Conservation (phyloP, 75 land plant genomes). For the Cupressus sempervirens region DNA sequence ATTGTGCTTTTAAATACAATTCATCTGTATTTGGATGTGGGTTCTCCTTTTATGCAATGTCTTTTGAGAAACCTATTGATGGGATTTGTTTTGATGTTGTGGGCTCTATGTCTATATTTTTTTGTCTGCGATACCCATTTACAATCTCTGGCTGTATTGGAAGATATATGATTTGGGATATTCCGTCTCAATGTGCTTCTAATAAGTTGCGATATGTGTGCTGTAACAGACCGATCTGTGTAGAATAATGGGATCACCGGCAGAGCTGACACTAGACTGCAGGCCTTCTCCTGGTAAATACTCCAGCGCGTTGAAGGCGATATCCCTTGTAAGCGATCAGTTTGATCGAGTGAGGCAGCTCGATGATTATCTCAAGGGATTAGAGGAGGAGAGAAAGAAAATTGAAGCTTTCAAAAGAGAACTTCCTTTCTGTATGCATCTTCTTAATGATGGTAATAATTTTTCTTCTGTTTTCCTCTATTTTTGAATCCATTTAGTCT, state of each 20-base stretch:
- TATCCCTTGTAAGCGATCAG: constrained; percentile 19
- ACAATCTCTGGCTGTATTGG: not conserved
- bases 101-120: not conserved
- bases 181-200: not conserved
- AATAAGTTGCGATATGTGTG: not conserved
- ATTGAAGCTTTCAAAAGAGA: constrained; percentile 85
- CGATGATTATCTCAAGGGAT: constrained; percentile 33
- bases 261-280: constrained; percentile 11
- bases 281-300: not conserved
- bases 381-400: constrained; percentile 72
- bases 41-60: not conserved
- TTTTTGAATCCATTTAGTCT: not conserved
- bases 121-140: not conserved
- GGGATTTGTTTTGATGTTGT: not conserved
- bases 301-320: constrained; percentile 9
- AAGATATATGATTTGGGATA: not conserved
- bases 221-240: constrained; percentile 9
- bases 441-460: constrained; percentile 54
- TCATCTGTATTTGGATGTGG: not conserved
- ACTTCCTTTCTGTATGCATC: constrained; percentile 79
- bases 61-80: not conserved
- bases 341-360: constrained; percentile 14
- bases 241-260: constrained; percentile 4
- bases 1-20: not conserved
- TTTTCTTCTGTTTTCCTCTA: not conserved